Base-by-base conservation (phyloP, 352 stramenopile genomes). In the Phytophthora meadii region DNA sequence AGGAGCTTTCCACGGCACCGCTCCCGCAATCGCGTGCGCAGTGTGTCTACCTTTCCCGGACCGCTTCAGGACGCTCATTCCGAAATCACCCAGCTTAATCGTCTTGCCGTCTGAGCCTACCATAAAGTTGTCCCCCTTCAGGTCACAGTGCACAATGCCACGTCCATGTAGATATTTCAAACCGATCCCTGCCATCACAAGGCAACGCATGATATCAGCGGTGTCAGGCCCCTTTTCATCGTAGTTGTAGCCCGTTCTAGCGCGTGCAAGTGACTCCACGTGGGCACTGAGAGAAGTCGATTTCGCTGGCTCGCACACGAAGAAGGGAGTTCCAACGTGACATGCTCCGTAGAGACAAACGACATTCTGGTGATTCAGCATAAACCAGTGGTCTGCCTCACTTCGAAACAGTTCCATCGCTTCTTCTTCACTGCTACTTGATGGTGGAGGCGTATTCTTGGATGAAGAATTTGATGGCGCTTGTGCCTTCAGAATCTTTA, bases 41-140 rank as follows among this genome's bases (percentile, higher is more conserved):
- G 19, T 42, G 24, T 62, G 39, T 24, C 40, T 32, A 22, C 46
- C 56, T 19, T 62, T 64, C 24, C 37, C 60, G 3, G 46, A 68
- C 37, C 63, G 58, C 51, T 72, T 76, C 5, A 68, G 14, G 27
- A 72, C 57, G 30, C 70, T 77, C 40, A 77, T 71, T 1, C 70
- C 70, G 17, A 77, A 77, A 30, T 74, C 65, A 11, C 54, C 67
- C 15, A 77, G 34, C n/a, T 77, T 77, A 42, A 70, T 69, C 6
- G 61, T 74, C 24, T 72, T 74, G 15, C 55, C 51, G 22, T 74
- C 65, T 17, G 54, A 72, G 12, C 70, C 55, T 4, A 77, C 62
- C 54, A 77, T 60, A 32, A 77, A 68, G 17, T 72, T 77, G 47
- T 77, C 73, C 4, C 63, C 53, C 28, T 80, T 82, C 7, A 82